Conservation (phyloP, 148 eudicot species). For the Persicaria maculosa region DNA sequence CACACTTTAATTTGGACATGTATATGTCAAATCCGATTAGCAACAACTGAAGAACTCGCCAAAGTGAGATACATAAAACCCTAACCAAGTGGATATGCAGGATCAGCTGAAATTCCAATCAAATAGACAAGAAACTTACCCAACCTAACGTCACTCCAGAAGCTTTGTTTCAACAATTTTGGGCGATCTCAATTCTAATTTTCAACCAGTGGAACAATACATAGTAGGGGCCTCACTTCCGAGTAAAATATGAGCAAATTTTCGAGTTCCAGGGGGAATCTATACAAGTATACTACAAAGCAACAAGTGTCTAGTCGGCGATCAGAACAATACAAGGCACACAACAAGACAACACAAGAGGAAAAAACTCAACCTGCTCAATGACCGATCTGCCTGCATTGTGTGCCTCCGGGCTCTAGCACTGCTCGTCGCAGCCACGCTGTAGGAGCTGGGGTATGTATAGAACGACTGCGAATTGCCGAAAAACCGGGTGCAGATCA, state of each 20-base stretch:
- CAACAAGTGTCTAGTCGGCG: background rate
- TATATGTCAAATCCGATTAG: too few relatives aligned
- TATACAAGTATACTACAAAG: conserved; percentile 8
- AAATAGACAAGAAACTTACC: too few relatives aligned
- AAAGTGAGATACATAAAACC: too few relatives aligned
- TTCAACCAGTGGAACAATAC: background rate
- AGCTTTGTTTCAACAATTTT: background rate
- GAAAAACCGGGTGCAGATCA: conserved; percentile 51
- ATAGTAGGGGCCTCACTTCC: background rate
- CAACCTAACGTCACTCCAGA: background rate
- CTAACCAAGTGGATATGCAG: too few relatives aligned
- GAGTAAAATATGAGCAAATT: background rate
- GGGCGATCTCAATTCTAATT: background rate
- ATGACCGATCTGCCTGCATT: conserved; percentile 46
- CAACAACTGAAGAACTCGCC: too few relatives aligned
- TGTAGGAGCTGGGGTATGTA: conserved; percentile 37
- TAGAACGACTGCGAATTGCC: conserved; percentile 44
- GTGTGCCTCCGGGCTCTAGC: conserved; percentile 42
- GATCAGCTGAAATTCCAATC: too few relatives aligned
- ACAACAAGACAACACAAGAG: conserved; percentile 43
- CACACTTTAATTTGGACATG: too few relatives aligned
- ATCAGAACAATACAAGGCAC: conserved; percentile 56
- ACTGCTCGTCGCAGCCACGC: conserved; percentile 22
- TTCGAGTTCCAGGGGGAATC: background rate
- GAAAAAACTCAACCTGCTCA: conserved; percentile 59